Base-by-base conservation (phyloP, 2,329 filamentous ascomycete species). In the Phyllosticta capitalensis region DNA sequence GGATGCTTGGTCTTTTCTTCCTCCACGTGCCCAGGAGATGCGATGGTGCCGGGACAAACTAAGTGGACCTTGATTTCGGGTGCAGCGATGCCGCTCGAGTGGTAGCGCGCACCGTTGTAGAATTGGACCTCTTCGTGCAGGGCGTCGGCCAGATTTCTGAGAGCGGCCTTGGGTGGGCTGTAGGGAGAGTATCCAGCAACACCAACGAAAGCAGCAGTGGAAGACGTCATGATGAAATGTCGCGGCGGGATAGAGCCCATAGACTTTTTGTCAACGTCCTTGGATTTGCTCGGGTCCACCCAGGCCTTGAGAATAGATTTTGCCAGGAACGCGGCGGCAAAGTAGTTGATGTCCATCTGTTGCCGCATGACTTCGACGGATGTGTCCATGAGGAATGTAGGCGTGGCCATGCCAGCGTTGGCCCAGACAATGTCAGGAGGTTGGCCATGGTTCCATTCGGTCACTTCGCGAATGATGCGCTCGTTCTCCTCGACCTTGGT, bases 341-440 rank as follows among this genome's bases (percentile, higher is more conserved):
- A 96, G 77, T 90, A 97, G 75, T 96, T 92, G 65, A 92, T 83
- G 69, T 96, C 90, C 90, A 96, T 96, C 72, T 95, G 90, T 64
- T 80, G 78, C 50, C 87, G 82, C 64, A 91, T 77, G 10, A 81
- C 82, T 7, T 84, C 76, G 56, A 89, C 77, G 9, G 87, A 80
- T 48, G 84, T 84, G 62, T 96, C 89, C 64, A 89, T 73, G 76
- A 92, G 95, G 62, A 95, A 86, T 38, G 83, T 81, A 0, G 92
- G 92, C 17, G 78, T 80, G 5, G 88, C 83, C 64, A 83, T 79
- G 62, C 92, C 92, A 2, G 92, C 92, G 55, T 91, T 82, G 70
- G 90, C 92, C 91, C 94, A 97, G 33, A 97, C 88, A 60, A 96
- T 81, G 70, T 97, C 92, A 0, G 90, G 89, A 26, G 85, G 73